Percentiles rank a stretch among this genome's conserved stretches.
These are phyloP conservation scores for Lepidium aucheri DNA, from an alignment of 345 rosid species.

Conservation along the genomic window DNA sequence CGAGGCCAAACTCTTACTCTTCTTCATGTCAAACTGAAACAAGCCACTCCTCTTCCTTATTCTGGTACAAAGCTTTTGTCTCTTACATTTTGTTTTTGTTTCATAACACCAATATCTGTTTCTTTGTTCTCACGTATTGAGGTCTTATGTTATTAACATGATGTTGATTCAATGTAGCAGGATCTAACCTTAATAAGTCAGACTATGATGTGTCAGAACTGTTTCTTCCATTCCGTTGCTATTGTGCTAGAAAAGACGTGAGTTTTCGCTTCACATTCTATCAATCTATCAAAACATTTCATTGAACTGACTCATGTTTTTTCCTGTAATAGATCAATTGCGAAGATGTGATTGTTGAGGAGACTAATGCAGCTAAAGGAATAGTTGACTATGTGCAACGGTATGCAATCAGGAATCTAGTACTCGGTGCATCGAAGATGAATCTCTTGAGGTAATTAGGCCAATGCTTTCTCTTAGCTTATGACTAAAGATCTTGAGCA, in stretches of 20 bases:
- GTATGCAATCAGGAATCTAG: conserved; percentile 30
- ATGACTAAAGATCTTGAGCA: background rate
- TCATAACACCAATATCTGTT: background rate
- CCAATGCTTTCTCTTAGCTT: background rate
- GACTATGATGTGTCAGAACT: conserved; percentile 39
- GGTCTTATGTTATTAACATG: background rate
- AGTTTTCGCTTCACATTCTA: background rate
- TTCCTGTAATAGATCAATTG: conserved; percentile 46
- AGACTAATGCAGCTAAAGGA: conserved; percentile 42
- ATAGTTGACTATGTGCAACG: conserved; percentile 39
- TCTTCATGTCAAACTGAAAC: conserved; percentile 48
- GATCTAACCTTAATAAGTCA: conserved; percentile 16
- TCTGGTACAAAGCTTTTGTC: conserved; percentile 20
- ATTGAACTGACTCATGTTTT: background rate
- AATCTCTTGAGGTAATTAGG: conserved; percentile 50
- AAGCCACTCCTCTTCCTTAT: conserved; percentile 31
- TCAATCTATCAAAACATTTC: background rate
- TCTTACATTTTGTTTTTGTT: background rate
- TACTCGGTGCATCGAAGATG: conserved; percentile 52
- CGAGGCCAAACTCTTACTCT: conserved; percentile 53
- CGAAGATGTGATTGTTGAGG: conserved; percentile 54
- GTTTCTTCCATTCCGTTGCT: conserved; percentile 85
- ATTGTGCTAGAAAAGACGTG: conserved; percentile 76
- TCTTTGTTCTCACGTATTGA: background rate
- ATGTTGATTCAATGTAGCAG: conserved; percentile 18